These are phyloP conservation scores for Crithidia sp. DNA, from an alignment of 208 protist genomes.

Conservation along the genomic window DNA sequence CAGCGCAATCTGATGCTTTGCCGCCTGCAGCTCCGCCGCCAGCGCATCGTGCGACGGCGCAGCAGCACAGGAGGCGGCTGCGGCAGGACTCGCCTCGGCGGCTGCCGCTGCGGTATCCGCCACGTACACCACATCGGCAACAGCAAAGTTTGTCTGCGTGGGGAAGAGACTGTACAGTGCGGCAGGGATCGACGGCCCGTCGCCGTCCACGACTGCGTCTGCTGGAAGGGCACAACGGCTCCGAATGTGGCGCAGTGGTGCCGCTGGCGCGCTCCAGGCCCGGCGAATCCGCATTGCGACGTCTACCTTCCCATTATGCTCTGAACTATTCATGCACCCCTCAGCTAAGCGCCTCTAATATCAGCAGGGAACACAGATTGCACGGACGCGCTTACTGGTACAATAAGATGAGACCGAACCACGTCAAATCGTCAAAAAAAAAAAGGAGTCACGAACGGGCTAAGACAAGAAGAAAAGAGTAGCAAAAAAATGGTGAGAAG, in stretches of 20 bases:
- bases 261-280: conserved; percentile 42
- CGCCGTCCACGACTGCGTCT: background rate
- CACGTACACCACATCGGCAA: conserved; percentile 5
- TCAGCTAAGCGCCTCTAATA: background rate
- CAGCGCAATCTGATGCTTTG: conserved; percentile 72
- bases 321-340: conserved; percentile 29
- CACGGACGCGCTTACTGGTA: too few species aligned
- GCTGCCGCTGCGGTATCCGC: background rate
- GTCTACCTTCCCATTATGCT: conserved; percentile 35
- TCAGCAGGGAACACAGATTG: too few species aligned
- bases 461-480: background rate
- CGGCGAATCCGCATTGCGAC: conserved; percentile 34
- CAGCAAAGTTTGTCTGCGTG: conserved; percentile 17
- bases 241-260: conserved; percentile 31
- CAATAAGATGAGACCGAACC: background rate
- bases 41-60: conserved; percentile 5
- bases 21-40: conserved; percentile 38
- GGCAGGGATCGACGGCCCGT: conserved; percentile 2
- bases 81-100: background rate
- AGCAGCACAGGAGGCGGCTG: background rate
- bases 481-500: conserved; percentile 3
- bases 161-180: conserved; percentile 25
- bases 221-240: background rate
- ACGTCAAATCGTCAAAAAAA: conserved; percentile 5
- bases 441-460: too few species aligned